Base-by-base conservation (phyloP, 495 filamentous ascomycete species). In the Xylaria bambusicola region DNA sequence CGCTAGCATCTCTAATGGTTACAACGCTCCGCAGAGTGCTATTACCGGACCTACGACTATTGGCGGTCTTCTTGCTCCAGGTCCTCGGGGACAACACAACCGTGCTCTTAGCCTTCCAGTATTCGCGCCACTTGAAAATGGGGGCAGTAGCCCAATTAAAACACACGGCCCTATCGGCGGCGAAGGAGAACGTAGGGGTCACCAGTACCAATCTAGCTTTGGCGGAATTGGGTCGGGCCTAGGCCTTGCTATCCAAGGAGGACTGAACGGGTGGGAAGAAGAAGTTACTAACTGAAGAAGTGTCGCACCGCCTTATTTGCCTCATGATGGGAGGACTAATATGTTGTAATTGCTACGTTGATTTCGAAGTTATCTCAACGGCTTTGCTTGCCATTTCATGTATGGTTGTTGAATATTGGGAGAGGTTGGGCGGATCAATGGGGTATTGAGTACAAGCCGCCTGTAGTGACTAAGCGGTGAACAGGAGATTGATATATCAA, bases 71-170 rank as follows among this genome's bases (percentile, higher is more conserved):
- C 86, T 92, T 4, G 89, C 90, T 21, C 91, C 91, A 20, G 83
- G 83, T 33, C 65, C 71, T 44, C 86, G 89, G 36, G 84, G 82
- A 26, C 88, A 90, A 63, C 92, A 96, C 73, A 88, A 85, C 65
- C 88, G 92, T 29, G 89, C 92, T 40, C 90, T 94, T 54, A 93
- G 89, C 67, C 75, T 96, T 61, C 92, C 92, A 0, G 91, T 77
- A 6, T 77, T 84, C 42, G 80, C 79, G 1, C 78, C 78, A 17
- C 79, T 80, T 44, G 76, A 81, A 71, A 81, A 81, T 46, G 78
- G 78, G 26, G 74, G 70, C 54, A 75, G 58, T 56, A 82, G 74
- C 66, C 77, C 77, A 7, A 73, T 73, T 57, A 77, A 74, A 56
- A 66, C 73, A 23, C 71, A 73, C 21, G 77, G 77, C 29, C 76